Base-by-base conservation (phyloP, 1,139 yeast species). In the Nakaseomyces kungkrabaensis region DNA sequence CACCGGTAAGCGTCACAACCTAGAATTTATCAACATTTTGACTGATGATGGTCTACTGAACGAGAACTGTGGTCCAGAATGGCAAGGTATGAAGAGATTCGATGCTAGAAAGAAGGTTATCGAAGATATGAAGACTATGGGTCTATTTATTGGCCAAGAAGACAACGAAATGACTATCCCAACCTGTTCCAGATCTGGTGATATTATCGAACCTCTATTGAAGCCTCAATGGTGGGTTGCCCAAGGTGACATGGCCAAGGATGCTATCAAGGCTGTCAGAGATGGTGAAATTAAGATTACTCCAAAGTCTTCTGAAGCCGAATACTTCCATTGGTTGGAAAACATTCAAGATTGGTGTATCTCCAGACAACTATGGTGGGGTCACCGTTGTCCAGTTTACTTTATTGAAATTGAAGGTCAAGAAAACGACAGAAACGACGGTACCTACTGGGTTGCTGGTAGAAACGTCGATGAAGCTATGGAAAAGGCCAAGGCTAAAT, bases 221-320 rank as follows among this genome's bases (percentile, higher is more conserved):
- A 92, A 92, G 73, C 98, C 98, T 54, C 98, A 92, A 75, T 92
- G 98, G 98, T 92, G 97, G 97, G 97, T 92, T 58, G 75, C 85
- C 54, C 97, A 90, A 73, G 76, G 77, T 65, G 86, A 82, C 52
- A 88, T 88, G 87, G 98, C 98, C 50, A 74, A 77, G 60, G 89
- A 77, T 56, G 97, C 97, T 54, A 82, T 90, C 59, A 76, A 80
- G 52, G 97, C 90, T 50, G 97, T 92, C 55, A 81, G 78, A 69
- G 75, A 76, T 44, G 97, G 97, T 57, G 81, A 81, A 53, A 79
- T 92, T 61, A 79, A 80, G 52, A 88, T 92, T 62, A 73, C 81
- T 51, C 98, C 98, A 59, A 85, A 86, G 71, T 75, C 90, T 27
- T 89, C 96, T 8, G 96, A 89, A 72, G 78, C 85, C 54, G 98